These are phyloP conservation scores for Suhomyces bolitotheri DNA, from an alignment of 1,139 yeast genomes.

Conservation along the genomic window DNA sequence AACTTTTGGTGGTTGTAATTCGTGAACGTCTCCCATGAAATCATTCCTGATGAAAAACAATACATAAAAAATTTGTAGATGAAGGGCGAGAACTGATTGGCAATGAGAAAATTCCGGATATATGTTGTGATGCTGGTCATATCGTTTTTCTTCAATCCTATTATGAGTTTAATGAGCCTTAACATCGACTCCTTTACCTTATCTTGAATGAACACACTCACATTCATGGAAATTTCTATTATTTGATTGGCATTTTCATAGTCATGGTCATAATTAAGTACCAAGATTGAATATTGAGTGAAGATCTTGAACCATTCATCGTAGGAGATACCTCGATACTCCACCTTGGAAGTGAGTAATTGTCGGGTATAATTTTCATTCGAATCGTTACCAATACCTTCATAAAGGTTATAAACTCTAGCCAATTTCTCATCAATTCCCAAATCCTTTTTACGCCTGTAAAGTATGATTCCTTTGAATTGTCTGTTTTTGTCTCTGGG, in stretches of 20 bases:
- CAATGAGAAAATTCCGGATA: conserved; percentile 62
- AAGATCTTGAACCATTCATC: conserved; percentile 85
- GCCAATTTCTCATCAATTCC: conserved; percentile 73
- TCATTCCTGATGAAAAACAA: conserved; percentile 63
- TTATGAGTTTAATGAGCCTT: conserved; percentile 63
- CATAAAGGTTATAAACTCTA: conserved; percentile 63
- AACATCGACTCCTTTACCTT: conserved; percentile 55
- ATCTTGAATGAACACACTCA: conserved; percentile 73
- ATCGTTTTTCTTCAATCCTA: conserved; percentile 58
- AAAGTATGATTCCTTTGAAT: conserved; percentile 66
- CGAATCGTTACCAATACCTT: conserved; percentile 47
- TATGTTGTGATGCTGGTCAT: conserved; percentile 49
- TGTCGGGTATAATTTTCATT: conserved; percentile 36
- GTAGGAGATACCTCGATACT: conserved; percentile 73
- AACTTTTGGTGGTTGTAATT: conserved; percentile 87
- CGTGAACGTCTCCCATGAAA: conserved; percentile 60
- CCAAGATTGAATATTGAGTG: conserved; percentile 70
- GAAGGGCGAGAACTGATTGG: conserved; percentile 74
- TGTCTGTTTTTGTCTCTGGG: conserved; percentile 70
- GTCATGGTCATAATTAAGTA: conserved; percentile 61
- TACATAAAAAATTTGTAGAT: conserved; percentile 66
- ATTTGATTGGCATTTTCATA: conserved; percentile 66
- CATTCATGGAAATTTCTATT: conserved; percentile 70
- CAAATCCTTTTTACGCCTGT: conserved; percentile 60
- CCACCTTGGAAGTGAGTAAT: conserved; percentile 47